Conservation (phyloP, 257 asterid genomes). For the Solanum appendiculatum region DNA sequence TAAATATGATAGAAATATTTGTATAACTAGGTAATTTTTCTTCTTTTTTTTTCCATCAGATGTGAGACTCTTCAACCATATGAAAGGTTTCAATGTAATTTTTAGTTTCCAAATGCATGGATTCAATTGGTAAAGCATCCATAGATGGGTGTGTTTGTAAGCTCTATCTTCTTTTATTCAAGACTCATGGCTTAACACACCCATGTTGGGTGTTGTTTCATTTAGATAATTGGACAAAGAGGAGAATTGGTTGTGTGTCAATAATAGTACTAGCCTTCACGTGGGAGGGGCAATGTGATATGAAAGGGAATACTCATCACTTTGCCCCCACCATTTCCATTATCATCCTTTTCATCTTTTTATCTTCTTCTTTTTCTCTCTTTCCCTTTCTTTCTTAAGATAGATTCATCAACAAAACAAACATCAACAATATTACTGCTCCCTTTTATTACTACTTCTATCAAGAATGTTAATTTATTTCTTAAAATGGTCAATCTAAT, state of each 20-base stretch:
- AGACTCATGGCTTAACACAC: neutral
- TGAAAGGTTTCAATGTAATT: too few species aligned
- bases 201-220: neutral
- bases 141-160: neutral
- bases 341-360: neutral
- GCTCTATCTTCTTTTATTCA: neutral
- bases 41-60: too few species aligned
- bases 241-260: neutral
- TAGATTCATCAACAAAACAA: neutral
- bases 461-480: neutral
- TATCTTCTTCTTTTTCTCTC: neutral
- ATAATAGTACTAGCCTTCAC: conserved; percentile 22
- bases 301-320: conserved; percentile 23
- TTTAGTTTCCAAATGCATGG: neutral
- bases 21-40: too few species aligned
- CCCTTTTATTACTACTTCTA: neutral
- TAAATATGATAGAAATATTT: too few species aligned
- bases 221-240: neutral
- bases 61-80: neutral
- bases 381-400: neutral
- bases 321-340: conserved; percentile 1
- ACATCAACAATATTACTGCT: neutral
- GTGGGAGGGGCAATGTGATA: conserved; percentile 24
- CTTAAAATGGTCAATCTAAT: neutral
- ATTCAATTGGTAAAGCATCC: neutral